These are phyloP conservation scores for Geotrichum ghanense DNA, from an alignment of 805 yeast genomes.

Conservation along the genomic window DNA sequence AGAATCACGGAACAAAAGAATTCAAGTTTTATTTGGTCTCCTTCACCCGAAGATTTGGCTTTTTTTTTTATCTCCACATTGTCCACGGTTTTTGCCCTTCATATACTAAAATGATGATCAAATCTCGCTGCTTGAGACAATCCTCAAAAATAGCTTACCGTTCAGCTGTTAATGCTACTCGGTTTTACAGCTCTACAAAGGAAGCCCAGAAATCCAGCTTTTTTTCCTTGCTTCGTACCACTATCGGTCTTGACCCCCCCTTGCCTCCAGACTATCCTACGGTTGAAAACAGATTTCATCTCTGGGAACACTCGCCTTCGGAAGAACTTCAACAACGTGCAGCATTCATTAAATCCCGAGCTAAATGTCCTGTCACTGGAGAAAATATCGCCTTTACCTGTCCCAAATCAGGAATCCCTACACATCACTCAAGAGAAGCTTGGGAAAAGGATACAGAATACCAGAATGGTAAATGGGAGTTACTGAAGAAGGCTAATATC, in stretches of 20 bases:
- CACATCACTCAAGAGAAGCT: slow-evolving; percentile 82
- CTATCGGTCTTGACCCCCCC: slow-evolving; percentile 51
- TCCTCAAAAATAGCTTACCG: not conserved
- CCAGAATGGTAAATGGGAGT: slow-evolving; percentile 58
- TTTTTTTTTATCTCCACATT: no score
- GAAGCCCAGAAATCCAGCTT: slow-evolving; percentile 3
- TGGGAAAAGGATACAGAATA: slow-evolving; percentile 75
- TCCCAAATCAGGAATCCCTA: slow-evolving; percentile 92
- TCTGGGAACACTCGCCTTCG: slow-evolving; percentile 88
- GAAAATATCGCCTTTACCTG: slow-evolving; percentile 75
- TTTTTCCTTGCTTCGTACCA: slow-evolving; percentile 18
- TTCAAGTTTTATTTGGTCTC: not conserved
- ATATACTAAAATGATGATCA: not conserved
- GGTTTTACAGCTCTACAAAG: not conserved
- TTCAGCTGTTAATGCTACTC: no score
- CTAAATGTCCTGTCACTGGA: slow-evolving; percentile 83
- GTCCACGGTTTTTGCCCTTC: no score
- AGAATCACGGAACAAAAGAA: not conserved
- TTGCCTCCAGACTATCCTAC: slow-evolving; percentile 58
- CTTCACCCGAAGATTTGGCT: not conserved
- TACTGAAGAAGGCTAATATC: slow-evolving; percentile 75
- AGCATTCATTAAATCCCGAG: slow-evolving; percentile 76
- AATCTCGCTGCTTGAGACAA: not conserved
- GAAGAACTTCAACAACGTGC: slow-evolving; percentile 85
- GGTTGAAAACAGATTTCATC: slow-evolving; percentile 60